These are phyloP conservation scores for Aspergillus sclerotiicarbonarius DNA, from an alignment of 495 filamentous ascomycete species.

Conservation along the genomic window DNA sequence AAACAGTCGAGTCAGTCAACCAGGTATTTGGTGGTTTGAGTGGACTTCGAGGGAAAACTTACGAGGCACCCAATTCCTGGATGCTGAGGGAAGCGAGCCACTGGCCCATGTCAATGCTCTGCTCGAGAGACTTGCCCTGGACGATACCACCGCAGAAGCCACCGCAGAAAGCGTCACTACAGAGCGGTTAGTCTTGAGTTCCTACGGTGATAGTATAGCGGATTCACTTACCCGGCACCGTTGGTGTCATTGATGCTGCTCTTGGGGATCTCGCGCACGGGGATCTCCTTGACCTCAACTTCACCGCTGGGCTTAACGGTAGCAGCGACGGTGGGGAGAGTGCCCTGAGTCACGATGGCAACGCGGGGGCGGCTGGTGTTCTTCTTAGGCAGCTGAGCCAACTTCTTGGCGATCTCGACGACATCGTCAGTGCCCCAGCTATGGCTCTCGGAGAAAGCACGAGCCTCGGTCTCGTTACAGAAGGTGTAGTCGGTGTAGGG, in stretches of 20 bases:
- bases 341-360: constrained; percentile 93
- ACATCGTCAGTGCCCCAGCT: constrained; percentile 69
- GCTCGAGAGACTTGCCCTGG: constrained; percentile 72
- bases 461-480: constrained; percentile 95
- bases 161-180: constrained; percentile 90
- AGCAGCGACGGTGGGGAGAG: constrained; percentile 80
- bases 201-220: neutral
- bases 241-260: constrained; percentile 90
- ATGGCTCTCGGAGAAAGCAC: constrained; percentile 79
- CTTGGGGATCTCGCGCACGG: constrained; percentile 72
- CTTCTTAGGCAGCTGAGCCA: constrained; percentile 87
- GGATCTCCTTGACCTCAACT: constrained; percentile 68
- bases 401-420: constrained; percentile 78
- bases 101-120: constrained; percentile 82
- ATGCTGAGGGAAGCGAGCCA: constrained; percentile 94
- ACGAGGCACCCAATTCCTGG: constrained; percentile 93
- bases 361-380: constrained; percentile 75
- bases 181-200: constrained; percentile 1
- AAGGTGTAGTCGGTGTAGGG: constrained; percentile 96
- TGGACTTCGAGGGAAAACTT: constrained; percentile 38
- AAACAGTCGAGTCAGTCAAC: constrained; percentile 15
- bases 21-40: neutral
- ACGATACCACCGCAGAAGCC: constrained; percentile 89
- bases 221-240: constrained; percentile 70
- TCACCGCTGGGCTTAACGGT: constrained; percentile 57